Conservation (phyloP, 306 rosid species). For the Argentina anserina region DNA sequence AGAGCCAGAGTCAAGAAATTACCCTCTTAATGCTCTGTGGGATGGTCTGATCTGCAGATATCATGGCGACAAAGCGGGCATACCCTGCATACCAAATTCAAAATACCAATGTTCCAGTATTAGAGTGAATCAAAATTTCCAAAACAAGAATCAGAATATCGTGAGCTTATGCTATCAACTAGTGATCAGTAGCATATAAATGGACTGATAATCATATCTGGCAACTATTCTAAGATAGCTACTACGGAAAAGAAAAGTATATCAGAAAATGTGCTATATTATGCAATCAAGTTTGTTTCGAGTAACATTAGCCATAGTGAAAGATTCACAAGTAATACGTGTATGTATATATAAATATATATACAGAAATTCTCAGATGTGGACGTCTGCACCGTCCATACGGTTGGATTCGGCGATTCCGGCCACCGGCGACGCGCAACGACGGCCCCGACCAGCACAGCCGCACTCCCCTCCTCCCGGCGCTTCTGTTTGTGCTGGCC, state of each 20-base stretch:
- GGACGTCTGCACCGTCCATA: no score
- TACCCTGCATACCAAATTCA: slow-evolving; percentile 61
- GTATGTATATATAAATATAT: background rate
- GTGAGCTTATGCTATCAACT: background rate
- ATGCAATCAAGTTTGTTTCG: background rate
- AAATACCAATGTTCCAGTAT: slow-evolving; percentile 12
- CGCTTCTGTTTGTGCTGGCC: no score
- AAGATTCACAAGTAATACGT: no score
- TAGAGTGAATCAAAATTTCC: slow-evolving; percentile 11
- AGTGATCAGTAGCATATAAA: background rate
- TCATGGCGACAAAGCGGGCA: slow-evolving; percentile 95
- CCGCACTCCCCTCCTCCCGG: no score
- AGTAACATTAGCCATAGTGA: slow-evolving; percentile 1
- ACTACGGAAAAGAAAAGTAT: background rate
- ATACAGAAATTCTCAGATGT: no score
- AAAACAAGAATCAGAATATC: background rate
- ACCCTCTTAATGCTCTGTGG: slow-evolving; percentile 42
- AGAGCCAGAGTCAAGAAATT: slow-evolving; percentile 18
- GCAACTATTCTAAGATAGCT: background rate
- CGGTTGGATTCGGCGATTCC: no score
- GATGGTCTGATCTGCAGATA: slow-evolving; percentile 61
- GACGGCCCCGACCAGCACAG: no score
- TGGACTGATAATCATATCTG: background rate
- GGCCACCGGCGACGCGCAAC: no score
- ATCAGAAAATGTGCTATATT: background rate